phyloP scores from a whole-genome alignment of 371 early-diverging fungal genomes.

The Phascolomyces articulosus region DNA sequence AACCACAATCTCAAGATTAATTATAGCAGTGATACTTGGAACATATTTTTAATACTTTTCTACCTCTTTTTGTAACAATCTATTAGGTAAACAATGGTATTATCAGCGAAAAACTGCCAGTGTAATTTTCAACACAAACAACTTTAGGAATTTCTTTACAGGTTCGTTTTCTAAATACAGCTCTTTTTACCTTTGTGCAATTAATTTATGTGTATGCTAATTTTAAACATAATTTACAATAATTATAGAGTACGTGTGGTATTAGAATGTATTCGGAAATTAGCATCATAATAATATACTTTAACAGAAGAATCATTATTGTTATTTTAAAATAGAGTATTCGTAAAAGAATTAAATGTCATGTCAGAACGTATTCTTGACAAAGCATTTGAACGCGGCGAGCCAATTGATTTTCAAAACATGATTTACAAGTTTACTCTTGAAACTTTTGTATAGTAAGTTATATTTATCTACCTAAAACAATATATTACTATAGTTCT shows the following conservation, averaged over 20 bases:
- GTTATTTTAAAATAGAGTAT: conserved; percentile 27
- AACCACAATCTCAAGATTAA: no score
- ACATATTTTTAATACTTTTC: background rate
- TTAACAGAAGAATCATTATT: background rate
- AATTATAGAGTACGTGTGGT: no score
- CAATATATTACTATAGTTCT: no score
- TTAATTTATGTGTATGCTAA: no score
- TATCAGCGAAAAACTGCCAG: conserved; percentile 64
- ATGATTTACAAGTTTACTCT: conserved; percentile 60
- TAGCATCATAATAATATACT: background rate
- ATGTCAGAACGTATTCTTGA: conserved; percentile 36
- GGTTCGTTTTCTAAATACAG: background rate
- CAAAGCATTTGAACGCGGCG: conserved; percentile 25
- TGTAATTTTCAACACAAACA: conserved; percentile 64
- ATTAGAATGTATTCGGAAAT: no score
- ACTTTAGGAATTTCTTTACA: conserved; percentile 61
- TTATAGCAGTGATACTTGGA: background rate
- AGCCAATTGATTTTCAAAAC: conserved; percentile 58
- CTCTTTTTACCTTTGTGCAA: background rate
- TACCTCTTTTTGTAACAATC: background rate
- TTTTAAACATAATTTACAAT: no score
- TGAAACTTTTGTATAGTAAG: conserved; percentile 57
- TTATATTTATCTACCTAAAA: conserved; percentile 15
- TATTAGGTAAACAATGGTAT: conserved; percentile 57
- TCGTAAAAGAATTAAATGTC: conserved; percentile 31